phyloP scores from a whole-genome alignment of 805 yeast species.

The Zygoascus ofunaensis region DNA sequence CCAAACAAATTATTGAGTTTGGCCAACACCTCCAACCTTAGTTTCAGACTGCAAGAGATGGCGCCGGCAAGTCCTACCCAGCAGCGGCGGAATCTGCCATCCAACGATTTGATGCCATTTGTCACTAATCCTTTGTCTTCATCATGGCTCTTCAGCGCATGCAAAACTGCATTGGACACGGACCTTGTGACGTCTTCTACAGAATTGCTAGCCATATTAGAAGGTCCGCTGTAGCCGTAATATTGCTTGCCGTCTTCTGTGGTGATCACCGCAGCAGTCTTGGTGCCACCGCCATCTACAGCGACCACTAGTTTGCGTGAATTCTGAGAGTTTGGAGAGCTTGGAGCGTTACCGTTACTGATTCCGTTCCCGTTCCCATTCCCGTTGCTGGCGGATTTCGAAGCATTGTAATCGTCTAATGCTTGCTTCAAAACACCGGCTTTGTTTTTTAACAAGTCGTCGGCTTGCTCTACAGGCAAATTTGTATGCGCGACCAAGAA shows the following conservation, averaged over 20 bases:
- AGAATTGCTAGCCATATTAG: conserved; percentile 13
- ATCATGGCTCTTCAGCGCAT: too few species aligned
- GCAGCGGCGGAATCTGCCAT: conserved; percentile 4
- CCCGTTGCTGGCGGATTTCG: background rate
- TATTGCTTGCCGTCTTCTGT: conserved; percentile 9
- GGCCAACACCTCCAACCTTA: background rate
- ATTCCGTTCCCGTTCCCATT: background rate
- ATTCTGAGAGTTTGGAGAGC: background rate
- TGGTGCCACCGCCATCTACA: conserved; percentile 24
- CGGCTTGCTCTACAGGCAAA: conserved; percentile 8
- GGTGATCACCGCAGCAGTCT: conserved; percentile 17
- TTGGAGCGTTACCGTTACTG: background rate
- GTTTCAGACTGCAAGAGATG: conserved; percentile 6
- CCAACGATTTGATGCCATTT: background rate
- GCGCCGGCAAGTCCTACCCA: conserved; percentile 22
- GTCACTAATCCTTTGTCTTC: too few species aligned
- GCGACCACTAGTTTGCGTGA: conserved; percentile 11
- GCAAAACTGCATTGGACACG: conserved; percentile 4
- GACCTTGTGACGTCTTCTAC: conserved; percentile 8
- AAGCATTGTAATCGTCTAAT: too few species aligned
- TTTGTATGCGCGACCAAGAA: conserved; percentile 18
- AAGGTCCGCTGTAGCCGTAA: conserved; percentile 13
- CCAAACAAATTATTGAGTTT: conserved; percentile 7
- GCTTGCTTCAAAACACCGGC: conserved; percentile 11
- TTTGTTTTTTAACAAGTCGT: conserved; percentile 6